Base-by-base conservation (phyloP, 2,329 filamentous ascomycete species). In the Cylindrodendrum hubeiense region DNA sequence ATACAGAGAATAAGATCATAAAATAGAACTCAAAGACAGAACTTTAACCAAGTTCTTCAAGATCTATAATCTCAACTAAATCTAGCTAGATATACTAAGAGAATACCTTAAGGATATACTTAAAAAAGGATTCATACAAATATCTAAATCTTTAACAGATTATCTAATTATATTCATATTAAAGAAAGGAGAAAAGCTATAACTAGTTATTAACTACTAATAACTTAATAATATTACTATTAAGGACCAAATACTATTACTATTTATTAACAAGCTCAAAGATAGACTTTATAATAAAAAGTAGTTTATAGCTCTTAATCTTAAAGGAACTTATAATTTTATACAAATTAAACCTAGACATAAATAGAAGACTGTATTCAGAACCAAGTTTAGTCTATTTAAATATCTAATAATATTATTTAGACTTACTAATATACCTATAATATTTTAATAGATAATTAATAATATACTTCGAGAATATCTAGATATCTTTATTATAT, bases 331-430 rank as follows among this genome's bases (percentile, higher is more conserved):
- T 9, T 81, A 77, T 66, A 72, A 80, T 43, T 53, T 69, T 2
- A 74, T 81, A 1, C 33, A 69, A 10, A 79, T 81, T 46, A 69
- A 64, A 17, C 30, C 71, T 70, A 71, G 74, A 9, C 49, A 81
- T 43, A 71, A 80, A 66, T 80, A 68, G 71, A 79, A 77, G 49
- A 80, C 67, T 13, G 70, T 71, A 0, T 82, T 80, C 59, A 22
- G 60, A 22, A 80, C 72, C 2, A 41, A 69, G 19, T 80, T 75
- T 67, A 71, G 74, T 68, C 21, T 44, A 8, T 81, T 67, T 67
- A 60, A 81, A 63, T 82, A 73, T 44, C 46, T 75, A 33, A 71
- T 82, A 26, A 76, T 77, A 65, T 6, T 15, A 5, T 26, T 44
- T 30, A 22, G 9, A 55, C 24, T 54, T 19, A 54, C 63, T 47